A percentile compares a stretch with the other conserved stretches of the same genome.
phyloP scores from a whole-genome alignment of 257 asterid species.

The Handroanthus guayacan region DNA sequence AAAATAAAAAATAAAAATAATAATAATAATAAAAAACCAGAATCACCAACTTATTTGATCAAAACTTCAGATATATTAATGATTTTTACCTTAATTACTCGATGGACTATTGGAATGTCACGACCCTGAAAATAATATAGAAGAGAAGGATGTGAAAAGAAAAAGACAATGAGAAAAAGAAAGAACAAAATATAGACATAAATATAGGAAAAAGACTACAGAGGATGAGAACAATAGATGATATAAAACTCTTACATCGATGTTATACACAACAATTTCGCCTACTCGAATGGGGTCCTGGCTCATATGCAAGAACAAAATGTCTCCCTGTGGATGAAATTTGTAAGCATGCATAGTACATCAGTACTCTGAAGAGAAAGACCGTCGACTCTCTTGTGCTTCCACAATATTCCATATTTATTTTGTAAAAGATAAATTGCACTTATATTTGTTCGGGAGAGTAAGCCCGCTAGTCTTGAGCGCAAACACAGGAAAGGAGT shows the following conservation, averaged over 20 bases:
- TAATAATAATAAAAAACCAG: not conserved
- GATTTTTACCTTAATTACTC: constrained; percentile 67
- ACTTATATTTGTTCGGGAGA: not conserved
- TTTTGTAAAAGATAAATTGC: not conserved
- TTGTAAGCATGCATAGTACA: constrained; percentile 3
- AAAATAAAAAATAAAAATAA: not conserved
- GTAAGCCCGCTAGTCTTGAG: not conserved
- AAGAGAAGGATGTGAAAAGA: not conserved
- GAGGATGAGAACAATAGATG: not conserved
- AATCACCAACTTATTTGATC: not conserved
- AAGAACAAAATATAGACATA: not conserved
- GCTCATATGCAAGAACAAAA: constrained; percentile 82
- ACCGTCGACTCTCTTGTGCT: not conserved
- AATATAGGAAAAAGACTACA: not conserved
- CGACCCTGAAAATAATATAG: constrained; percentile 50
- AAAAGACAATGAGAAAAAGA: constrained; percentile 23
- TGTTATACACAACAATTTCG: constrained; percentile 87
- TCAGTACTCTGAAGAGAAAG: not conserved
- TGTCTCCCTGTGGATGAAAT: constrained; percentile 79
- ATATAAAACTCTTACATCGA: constrained; percentile 58
- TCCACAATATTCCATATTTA: not conserved
- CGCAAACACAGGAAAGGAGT: not conserved
- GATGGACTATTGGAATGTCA: constrained; percentile 81
- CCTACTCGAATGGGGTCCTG: constrained; percentile 91
- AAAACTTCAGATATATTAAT: constrained; percentile 1